These are phyloP conservation scores for Taxawa tesnikishii DNA, from an alignment of 2,329 filamentous ascomycete species.

Conservation along the genomic window DNA sequence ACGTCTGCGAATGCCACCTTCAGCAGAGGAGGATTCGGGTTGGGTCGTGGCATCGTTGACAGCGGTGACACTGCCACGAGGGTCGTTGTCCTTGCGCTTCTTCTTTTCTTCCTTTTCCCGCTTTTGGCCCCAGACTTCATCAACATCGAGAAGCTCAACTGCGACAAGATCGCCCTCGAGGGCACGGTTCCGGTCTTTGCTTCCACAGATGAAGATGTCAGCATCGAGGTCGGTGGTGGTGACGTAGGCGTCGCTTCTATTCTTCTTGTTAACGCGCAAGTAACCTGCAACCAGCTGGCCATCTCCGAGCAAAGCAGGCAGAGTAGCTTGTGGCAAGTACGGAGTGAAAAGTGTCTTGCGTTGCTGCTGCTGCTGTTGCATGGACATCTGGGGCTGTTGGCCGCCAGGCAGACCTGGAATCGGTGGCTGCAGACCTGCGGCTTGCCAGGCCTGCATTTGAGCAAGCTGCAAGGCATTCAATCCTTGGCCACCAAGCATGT, in stretches of 20 bases:
- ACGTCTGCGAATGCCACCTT: constrained; percentile 80
- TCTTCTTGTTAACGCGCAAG: constrained; percentile 98
- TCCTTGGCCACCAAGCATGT: constrained; percentile 75
- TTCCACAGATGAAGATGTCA: constrained; percentile 98
- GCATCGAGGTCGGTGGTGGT: constrained; percentile 90
- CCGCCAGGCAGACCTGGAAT: constrained; percentile 51
- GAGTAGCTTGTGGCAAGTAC: constrained; percentile 85
- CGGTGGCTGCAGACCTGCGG: constrained; percentile 60
- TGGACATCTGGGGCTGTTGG: constrained; percentile 58
- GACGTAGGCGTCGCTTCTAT: constrained; percentile 95
- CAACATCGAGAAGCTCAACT: constrained; percentile 89
- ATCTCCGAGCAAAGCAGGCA: constrained; percentile 80
- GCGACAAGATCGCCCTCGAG: constrained; percentile 93
- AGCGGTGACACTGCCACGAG: constrained; percentile 60
- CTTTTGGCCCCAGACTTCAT: constrained; percentile 98
- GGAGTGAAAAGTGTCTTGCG: constrained; percentile 98
- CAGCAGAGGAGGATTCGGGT: constrained; percentile 49
- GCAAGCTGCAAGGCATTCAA: constrained; percentile 78
- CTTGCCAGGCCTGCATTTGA: constrained; percentile 86
- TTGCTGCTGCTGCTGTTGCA: constrained; percentile 75
- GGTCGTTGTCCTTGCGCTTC: constrained; percentile 97
- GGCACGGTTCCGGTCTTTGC: constrained; percentile 95
- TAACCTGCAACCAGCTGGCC: constrained; percentile 94
- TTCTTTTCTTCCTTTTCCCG: constrained; percentile 99
- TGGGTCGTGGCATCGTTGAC: constrained; percentile 48